Evolutionary conservation across 176 grass and related monocot genomes (phyloP).

Genomic region (Carex cristatella): DNA sequence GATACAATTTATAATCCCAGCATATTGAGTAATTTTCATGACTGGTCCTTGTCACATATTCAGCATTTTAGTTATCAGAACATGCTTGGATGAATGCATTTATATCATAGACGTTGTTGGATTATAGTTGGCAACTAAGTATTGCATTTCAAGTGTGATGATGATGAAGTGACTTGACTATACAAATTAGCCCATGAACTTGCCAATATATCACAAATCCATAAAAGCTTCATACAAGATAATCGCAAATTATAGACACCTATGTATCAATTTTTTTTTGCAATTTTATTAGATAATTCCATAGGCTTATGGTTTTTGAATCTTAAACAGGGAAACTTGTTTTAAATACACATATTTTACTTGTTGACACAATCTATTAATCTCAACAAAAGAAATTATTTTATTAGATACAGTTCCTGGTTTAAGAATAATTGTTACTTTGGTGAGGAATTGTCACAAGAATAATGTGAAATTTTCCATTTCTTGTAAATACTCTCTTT

Average conservation of each 20-base stretch:
- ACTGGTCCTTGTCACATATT: neutral
- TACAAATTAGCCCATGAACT: neutral
- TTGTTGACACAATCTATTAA: neutral
- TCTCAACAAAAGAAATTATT: neutral
- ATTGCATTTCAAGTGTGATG: no score
- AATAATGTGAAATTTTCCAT: neutral
- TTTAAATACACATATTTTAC: neutral
- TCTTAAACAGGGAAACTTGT: neutral
- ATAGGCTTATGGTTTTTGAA: neutral
- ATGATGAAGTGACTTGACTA: neutral
- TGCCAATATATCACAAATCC: neutral
- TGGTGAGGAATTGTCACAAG: neutral
- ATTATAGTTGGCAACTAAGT: no score
- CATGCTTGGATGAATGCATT: no score
- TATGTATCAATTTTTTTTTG: no score
- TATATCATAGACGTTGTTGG: no score
- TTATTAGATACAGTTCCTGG: neutral
- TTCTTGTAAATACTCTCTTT: neutral
- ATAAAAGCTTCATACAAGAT: neutral
- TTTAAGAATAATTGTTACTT: neutral
- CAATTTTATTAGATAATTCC: neutral
- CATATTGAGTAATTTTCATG: neutral
- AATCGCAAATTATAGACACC: neutral
- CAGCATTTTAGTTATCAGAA: neutral
- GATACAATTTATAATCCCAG: neutral